Evolutionary conservation across 225 moss, liverwort and hornwort species (phyloP).

Genomic region (Takakia lepidozioides): DNA sequence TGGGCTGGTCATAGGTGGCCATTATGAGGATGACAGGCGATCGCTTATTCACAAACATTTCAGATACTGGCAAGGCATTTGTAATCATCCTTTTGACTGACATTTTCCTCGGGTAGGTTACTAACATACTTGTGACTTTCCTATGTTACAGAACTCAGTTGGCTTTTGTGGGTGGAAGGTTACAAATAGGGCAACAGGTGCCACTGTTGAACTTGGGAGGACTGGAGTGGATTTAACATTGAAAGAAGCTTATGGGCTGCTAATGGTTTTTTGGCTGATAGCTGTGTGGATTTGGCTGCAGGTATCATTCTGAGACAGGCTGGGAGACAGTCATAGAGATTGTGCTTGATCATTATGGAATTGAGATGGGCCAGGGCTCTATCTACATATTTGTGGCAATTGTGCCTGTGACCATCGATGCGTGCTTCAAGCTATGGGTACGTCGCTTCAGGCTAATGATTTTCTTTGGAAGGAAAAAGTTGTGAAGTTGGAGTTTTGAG

Average conservation of each 20-base stretch:
- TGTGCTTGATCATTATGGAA: constrained; percentile 87
- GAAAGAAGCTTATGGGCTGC: too few species aligned
- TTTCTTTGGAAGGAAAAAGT: not conserved
- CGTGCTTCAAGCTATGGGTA: constrained; percentile 99
- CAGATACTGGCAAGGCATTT: constrained; percentile 98
- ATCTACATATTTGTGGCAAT: constrained; percentile 91
- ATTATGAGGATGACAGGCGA: constrained; percentile 89
- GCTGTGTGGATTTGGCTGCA: too few species aligned
- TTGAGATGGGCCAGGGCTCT: constrained; percentile 63
- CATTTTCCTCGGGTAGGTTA: constrained; percentile 83
- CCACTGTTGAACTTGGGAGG: too few species aligned
- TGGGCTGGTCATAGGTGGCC: constrained; percentile 39
- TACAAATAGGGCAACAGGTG: too few species aligned
- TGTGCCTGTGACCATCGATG: constrained; percentile 95
- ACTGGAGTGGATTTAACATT: too few species aligned
- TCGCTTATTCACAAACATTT: constrained; percentile 89
- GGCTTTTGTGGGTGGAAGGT: too few species aligned
- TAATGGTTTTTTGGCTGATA: too few species aligned
- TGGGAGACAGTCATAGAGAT: constrained; percentile 97
- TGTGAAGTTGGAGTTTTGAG: not conserved
- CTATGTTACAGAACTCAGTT: too few species aligned
- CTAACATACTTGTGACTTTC: too few species aligned
- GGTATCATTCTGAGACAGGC: constrained; percentile 91
- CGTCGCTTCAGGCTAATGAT: not conserved
- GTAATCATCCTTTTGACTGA: constrained; percentile 91